A percentile compares a stretch with the other conserved stretches of the same genome.
Evolutionary conservation across 192 early-diverging fungal species (phyloP).

Genomic region (Mortierella alpina): DNA sequence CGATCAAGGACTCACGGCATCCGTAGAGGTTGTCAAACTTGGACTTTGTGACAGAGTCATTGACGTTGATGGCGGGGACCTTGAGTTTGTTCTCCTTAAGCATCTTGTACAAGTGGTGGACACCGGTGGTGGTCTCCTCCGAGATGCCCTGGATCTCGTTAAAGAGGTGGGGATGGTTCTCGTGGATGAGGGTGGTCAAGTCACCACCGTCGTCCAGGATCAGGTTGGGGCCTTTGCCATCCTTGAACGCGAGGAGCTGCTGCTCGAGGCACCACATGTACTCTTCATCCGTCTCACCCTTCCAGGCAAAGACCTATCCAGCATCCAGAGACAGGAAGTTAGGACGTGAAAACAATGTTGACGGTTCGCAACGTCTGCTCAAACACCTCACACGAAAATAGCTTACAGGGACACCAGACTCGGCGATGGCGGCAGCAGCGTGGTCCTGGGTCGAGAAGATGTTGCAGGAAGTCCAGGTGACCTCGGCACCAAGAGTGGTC

Average conservation of each 20-base stretch:
- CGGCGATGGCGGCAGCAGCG: conserved; percentile 98
- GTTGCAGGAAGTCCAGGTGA: conserved; percentile 76
- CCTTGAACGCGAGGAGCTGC: conserved; percentile 91
- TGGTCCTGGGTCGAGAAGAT: conserved; percentile 99
- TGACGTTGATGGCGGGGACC: conserved; percentile 99
- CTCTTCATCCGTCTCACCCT: conserved; percentile 99
- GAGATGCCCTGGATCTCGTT: conserved; percentile 92
- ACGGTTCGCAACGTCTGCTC: too few relatives aligned
- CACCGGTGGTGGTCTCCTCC: conserved; percentile 99
- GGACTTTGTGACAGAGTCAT: conserved; percentile 99
- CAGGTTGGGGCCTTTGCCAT: conserved; percentile 95
- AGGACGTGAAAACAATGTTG: too few relatives aligned
- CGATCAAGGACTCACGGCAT: conserved; percentile 98
- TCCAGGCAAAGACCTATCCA: conserved; percentile 86
- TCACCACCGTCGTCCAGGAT: conserved; percentile 99
- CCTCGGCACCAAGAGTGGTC: conserved; percentile 93
- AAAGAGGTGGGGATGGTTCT: conserved; percentile 93
- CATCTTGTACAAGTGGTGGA: conserved; percentile 99
- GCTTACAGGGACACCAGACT: conserved; percentile 90
- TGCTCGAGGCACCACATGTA: conserved; percentile 99
- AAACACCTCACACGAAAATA: conserved; percentile 67
- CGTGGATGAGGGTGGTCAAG: conserved; percentile 95
- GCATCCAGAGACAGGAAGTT: too few relatives aligned
- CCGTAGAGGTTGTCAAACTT: conserved; percentile 99
- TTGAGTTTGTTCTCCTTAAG: conserved; percentile 96